Base-by-base conservation (phyloP, 2,329 filamentous ascomycete genomes). In the Nemania serpens region DNA sequence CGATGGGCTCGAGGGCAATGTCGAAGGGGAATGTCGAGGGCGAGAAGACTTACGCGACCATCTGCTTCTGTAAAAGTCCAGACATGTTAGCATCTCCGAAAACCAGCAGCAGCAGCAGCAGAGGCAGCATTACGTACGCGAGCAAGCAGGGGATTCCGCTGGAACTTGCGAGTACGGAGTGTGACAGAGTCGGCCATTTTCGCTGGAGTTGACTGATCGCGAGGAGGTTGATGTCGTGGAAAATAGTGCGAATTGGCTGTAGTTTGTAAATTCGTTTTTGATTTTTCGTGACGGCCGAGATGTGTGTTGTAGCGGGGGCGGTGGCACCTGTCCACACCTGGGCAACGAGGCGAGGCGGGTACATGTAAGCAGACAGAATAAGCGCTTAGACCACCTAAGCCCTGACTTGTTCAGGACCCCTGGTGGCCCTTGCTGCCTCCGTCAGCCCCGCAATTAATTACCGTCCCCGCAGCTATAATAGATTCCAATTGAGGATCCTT, bases 131-230 rank as follows among this genome's bases (percentile, higher is more conserved):
- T 18, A 65, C 64, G 59, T 60, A 64, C 64, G 65, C 61, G 63
- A 61, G 61, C 65, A 79, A 99, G 90, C 78, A 99, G 92, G 81
- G 95, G 91, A 89, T 99, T 99, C 86, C 93, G 92, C 85, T 98
- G 96, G 91, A 99, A 99, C 88, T 98, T 98, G 91, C 95, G 94
- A 83, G 95, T 99, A 86, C 95, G 88, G 84, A 93, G 84, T 76
- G 90, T 93, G 79, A 93, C 89, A 78, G 82, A 82, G 83, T 93
- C 91, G 83, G 93, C 91, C 94, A 97, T 97, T 81, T 82, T 96
- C 84, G 83, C 83, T 82, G 62, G 61, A 70, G 55, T 60, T 69
- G 68, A 63, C 62, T 51, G 59, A 56, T 48, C 62, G 62, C 62
- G 62, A 65, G 47, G 57, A 51, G 61, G 61, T 65, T 63, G 63